phyloP scores from a whole-genome alignment of 2,329 filamentous ascomycete genomes.

The Apiospora hydei region DNA sequence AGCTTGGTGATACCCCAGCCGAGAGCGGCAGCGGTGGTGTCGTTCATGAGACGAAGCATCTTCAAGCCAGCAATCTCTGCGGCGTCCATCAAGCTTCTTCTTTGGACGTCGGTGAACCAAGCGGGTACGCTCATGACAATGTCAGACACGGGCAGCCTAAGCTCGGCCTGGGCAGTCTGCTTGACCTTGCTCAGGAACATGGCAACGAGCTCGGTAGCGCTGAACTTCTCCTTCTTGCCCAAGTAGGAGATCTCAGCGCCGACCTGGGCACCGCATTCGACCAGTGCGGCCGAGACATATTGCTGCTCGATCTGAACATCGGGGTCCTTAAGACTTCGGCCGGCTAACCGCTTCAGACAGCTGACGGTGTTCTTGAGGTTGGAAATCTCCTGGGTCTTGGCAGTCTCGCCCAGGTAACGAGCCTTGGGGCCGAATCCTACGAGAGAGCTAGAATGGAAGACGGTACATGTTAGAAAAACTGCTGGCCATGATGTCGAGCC shows the following conservation, averaged over 20 bases:
- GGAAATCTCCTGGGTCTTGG: slow-evolving; percentile 98
- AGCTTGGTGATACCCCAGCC: slow-evolving; percentile 98
- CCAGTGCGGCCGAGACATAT: slow-evolving; percentile 83
- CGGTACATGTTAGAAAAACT: slow-evolving; percentile 34
- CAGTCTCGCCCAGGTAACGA: slow-evolving; percentile 92
- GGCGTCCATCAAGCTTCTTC: slow-evolving; percentile 87
- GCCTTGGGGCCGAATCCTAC: slow-evolving; percentile 95
- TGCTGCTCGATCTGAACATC: slow-evolving; percentile 94
- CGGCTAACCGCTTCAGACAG: slow-evolving; percentile 90
- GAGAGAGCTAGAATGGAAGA: slow-evolving; percentile 68
- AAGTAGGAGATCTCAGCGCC: slow-evolving; percentile 93
- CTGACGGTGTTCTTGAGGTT: slow-evolving; percentile 99
- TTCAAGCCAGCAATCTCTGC: slow-evolving; percentile 94
- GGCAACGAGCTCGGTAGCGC: slow-evolving; percentile 89
- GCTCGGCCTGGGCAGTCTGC: slow-evolving; percentile 83
- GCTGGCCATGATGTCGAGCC: slow-evolving; percentile 28
- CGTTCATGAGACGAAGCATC: slow-evolving; percentile 93
- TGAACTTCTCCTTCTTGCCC: slow-evolving; percentile 94
- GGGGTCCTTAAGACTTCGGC: slow-evolving; percentile 85
- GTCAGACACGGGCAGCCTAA: slow-evolving; percentile 90
- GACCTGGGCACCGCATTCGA: slow-evolving; percentile 92
- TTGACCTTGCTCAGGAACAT: slow-evolving; percentile 98
- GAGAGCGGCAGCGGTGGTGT: slow-evolving; percentile 93
- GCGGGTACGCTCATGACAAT: slow-evolving; percentile 93
- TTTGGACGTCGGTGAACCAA: slow-evolving; percentile 97